Base-by-base conservation (phyloP, 257 asterid genomes). In the Solanum tarijense region DNA sequence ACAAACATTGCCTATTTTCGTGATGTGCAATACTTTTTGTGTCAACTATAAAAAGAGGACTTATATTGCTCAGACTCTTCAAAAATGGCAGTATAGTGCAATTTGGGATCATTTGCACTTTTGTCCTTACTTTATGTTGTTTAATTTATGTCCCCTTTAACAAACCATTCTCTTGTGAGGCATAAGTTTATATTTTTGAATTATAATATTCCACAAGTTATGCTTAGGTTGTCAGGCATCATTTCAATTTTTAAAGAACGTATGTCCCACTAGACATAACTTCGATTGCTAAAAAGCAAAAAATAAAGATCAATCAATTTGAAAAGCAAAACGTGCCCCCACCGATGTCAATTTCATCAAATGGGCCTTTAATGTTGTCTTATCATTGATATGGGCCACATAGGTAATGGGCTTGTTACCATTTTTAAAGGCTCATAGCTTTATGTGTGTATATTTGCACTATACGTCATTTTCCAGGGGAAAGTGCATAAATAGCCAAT, bases 381-480 rank as follows among this genome's bases (percentile, higher is more conserved):
- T 58, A 7, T 20, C 12, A 58, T 20, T 58, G 25, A 55, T 55
- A 55, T 20, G 25, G 66, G 25, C 66, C 12, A 20, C 66, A 58
- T 7, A 58, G 66, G 66, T 20, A 58, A 58, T 58, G 66, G 25
- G 66, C 25, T 58, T 20, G 25, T 58, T 20, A 58, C 66, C 66
- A 58, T 7, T 55, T 20, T 20, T 1, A 55, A 55, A 3, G 90
- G 92, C 36, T 89, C 92, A 84, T 0, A 72, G 48, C 8, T 90
- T 90, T 88, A 2, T 72, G 27, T 72, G 29, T 71, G 39, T 71
- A 6, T 65, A n/a, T 71, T 71, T 71, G 3, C 23, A 69, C 38
- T 29, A 3, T 29, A 69, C 13, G 11, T 13, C 75, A 58, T 58
- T 68, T 29, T 68, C 2, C 11, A 29, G 23, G 36, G 75, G 75